These are phyloP conservation scores for Yamadazyma philogaea DNA, from an alignment of 805 yeast genomes.

Conservation along the genomic window DNA sequence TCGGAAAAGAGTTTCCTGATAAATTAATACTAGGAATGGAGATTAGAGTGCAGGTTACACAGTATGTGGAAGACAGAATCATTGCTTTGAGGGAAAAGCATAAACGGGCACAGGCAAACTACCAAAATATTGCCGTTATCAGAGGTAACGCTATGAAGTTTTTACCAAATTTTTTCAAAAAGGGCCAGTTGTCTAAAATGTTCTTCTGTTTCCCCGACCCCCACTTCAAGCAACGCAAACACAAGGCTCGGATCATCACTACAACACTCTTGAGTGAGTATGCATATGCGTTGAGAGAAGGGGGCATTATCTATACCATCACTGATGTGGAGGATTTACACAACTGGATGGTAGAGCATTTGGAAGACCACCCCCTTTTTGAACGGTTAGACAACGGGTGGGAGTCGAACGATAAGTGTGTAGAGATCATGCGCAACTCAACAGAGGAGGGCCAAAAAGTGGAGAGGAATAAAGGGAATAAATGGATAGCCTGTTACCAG, in stretches of 20 bases:
- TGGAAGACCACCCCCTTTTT: conserved; percentile 88
- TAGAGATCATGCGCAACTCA: conserved; percentile 79
- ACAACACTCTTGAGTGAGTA: conserved; percentile 86
- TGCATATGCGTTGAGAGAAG: conserved; percentile 82
- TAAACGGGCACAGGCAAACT: conserved; percentile 35
- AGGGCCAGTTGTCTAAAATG: conserved; percentile 81
- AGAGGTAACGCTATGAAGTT: conserved; percentile 98
- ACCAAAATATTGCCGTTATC: conserved; percentile 83
- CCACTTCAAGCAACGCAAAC: conserved; percentile 95
- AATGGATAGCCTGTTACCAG: conserved; percentile 83
- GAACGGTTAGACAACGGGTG: conserved; percentile 75
- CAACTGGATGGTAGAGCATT: conserved; percentile 92
- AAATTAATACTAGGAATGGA: conserved; percentile 89
- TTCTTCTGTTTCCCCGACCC: conserved; percentile 99
- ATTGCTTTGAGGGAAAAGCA: conserved; percentile 74
- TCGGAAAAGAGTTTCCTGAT: conserved; percentile 75
- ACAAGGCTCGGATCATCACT: conserved; percentile 94
- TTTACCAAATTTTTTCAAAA: conserved; percentile 85
- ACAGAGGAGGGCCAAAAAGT: conserved; percentile 99
- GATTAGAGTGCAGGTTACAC: conserved; percentile 95
- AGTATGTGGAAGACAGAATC: conserved; percentile 93
- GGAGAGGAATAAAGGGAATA: conserved; percentile 80
- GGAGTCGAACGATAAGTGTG: conserved; percentile 80
- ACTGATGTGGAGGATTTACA: conserved; percentile 94
- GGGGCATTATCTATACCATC: conserved; percentile 88